phyloP scores from a whole-genome alignment of 805 yeast species.

The Scheffersomyces amazonensis region DNA sequence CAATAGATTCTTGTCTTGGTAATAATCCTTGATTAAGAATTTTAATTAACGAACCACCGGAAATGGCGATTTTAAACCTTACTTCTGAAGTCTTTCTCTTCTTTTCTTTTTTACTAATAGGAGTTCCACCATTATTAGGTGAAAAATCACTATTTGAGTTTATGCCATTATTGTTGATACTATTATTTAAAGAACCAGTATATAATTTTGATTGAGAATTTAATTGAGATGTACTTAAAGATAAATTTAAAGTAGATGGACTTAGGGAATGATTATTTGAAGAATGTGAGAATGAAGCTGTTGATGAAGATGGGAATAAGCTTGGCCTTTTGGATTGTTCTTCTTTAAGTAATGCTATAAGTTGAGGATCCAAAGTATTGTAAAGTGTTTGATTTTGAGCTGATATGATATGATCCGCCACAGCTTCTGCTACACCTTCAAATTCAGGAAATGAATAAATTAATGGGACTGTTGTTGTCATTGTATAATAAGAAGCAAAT shows the following conservation, averaged over 20 bases:
- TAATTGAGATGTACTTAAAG: slow-evolving; percentile 3
- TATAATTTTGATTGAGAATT: slow-evolving; percentile 3
- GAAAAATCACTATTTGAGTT: slow-evolving; percentile 6
- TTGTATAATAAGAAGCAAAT: no score
- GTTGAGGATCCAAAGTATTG: slow-evolving; percentile 33
- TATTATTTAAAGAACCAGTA: slow-evolving; percentile 1
- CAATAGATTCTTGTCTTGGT: slow-evolving; percentile 64
- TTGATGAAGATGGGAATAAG: slow-evolving; percentile 2
- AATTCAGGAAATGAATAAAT: slow-evolving; percentile 91
- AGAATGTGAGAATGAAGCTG: slow-evolving; percentile 8
- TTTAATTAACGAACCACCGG: slow-evolving; percentile 89
- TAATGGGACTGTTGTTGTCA: slow-evolving; percentile 93
- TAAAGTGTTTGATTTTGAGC: slow-evolving; percentile 77
- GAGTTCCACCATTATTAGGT: slow-evolving; percentile 15
- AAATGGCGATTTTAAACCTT: slow-evolving; percentile 84
- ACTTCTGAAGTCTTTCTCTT: slow-evolving; percentile 54
- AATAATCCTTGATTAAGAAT: slow-evolving; percentile 85
- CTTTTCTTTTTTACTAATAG: slow-evolving; percentile 26
- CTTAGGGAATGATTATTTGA: background rate
- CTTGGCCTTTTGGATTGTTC: slow-evolving; percentile 9
- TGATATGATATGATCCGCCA: slow-evolving; percentile 88
- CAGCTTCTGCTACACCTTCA: slow-evolving; percentile 91
- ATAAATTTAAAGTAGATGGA: slow-evolving; percentile 1
- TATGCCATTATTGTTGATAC: slow-evolving; percentile 9
- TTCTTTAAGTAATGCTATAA: slow-evolving; percentile 30